These are phyloP conservation scores for Cladochytrium tenue DNA, from an alignment of 371 early-diverging fungal genomes.

Conservation along the genomic window DNA sequence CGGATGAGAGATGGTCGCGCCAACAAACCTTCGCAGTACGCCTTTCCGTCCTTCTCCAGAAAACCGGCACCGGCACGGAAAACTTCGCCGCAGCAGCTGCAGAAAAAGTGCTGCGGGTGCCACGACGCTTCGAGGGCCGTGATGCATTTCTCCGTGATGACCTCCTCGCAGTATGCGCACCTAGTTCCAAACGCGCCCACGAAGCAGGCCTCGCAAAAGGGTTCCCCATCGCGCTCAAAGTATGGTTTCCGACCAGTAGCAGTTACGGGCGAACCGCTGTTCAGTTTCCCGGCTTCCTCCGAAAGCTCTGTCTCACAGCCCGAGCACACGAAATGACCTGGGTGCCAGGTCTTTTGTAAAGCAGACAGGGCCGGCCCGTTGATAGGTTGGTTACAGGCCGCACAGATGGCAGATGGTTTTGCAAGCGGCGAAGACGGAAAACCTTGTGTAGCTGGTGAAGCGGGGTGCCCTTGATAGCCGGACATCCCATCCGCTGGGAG, in stretches of 20 bases:
- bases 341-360: neutral
- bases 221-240: slow-evolving; percentile 10
- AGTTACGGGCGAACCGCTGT: neutral
- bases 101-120: slow-evolving; percentile 76
- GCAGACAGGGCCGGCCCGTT: neutral
- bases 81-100: slow-evolving; percentile 62
- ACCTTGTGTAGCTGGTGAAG: too few species aligned
- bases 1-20: neutral
- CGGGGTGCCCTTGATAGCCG: too few species aligned
- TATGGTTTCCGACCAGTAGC: too few species aligned
- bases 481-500: too few species aligned
- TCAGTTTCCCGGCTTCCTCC: neutral
- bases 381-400: slow-evolving; percentile 7
- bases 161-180: slow-evolving; percentile 22
- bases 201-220: slow-evolving; percentile 9
- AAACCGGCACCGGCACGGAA: slow-evolving; percentile 68
- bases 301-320: slow-evolving; percentile 4
- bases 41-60: slow-evolving; percentile 71
- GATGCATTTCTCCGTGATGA: slow-evolving; percentile 39
- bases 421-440: too few species aligned
- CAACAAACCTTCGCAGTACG: slow-evolving; percentile 73
- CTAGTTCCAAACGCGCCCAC: neutral
- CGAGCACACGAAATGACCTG: slow-evolving; percentile 8
- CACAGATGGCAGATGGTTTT: too few species aligned
- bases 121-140: slow-evolving; percentile 67